These are phyloP conservation scores for Zymoseptoria pseudotritici DNA, from an alignment of 2,329 filamentous ascomycete species.

Conservation along the genomic window DNA sequence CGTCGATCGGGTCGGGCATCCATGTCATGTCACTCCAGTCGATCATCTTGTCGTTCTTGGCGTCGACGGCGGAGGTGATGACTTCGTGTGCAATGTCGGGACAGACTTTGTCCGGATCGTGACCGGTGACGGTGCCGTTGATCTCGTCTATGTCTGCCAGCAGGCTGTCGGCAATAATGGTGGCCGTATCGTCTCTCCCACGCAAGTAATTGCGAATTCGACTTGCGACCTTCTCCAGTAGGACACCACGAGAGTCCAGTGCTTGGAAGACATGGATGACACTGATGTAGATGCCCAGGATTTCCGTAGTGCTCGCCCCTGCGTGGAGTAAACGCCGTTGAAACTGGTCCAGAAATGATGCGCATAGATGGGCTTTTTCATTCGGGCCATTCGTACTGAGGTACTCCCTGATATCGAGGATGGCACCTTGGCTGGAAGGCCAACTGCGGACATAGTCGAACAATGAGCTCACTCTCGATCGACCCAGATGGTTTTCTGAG, in stretches of 20 bases:
- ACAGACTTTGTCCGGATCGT: slow-evolving; percentile 44
- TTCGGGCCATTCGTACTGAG: slow-evolving; percentile 61
- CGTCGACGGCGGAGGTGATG: slow-evolving; percentile 51
- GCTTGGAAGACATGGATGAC: slow-evolving; percentile 71
- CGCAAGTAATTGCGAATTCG: slow-evolving; percentile 70
- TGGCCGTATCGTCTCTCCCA: slow-evolving; percentile 68
- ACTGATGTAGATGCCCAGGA: slow-evolving; percentile 68
- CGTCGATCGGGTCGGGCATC: slow-evolving; percentile 88
- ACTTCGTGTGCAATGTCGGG: slow-evolving; percentile 62
- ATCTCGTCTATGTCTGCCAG: slow-evolving; percentile 52
- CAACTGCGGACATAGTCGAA: slow-evolving; percentile 74
- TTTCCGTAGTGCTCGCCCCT: slow-evolving; percentile 66
- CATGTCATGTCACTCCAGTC: slow-evolving; percentile 92
- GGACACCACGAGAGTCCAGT: slow-evolving; percentile 68
- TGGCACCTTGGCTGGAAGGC: slow-evolving; percentile 62
- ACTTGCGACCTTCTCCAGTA: slow-evolving; percentile 66
- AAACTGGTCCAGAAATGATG: slow-evolving; percentile 59
- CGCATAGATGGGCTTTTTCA: slow-evolving; percentile 62
- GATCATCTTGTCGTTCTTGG: slow-evolving; percentile 50
- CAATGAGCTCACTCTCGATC: slow-evolving; percentile 61
- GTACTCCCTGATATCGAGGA: slow-evolving; percentile 62
- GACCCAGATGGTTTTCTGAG: slow-evolving; percentile 60
- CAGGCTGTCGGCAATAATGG: slow-evolving; percentile 67
- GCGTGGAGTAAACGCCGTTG: slow-evolving; percentile 64
- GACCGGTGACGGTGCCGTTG: slow-evolving; percentile 30